Evolutionary conservation across 371 early-diverging fungal genomes (phyloP), one percentile per base, ranked within the genome.

Genomic region (Mortierella sp.): DNA sequence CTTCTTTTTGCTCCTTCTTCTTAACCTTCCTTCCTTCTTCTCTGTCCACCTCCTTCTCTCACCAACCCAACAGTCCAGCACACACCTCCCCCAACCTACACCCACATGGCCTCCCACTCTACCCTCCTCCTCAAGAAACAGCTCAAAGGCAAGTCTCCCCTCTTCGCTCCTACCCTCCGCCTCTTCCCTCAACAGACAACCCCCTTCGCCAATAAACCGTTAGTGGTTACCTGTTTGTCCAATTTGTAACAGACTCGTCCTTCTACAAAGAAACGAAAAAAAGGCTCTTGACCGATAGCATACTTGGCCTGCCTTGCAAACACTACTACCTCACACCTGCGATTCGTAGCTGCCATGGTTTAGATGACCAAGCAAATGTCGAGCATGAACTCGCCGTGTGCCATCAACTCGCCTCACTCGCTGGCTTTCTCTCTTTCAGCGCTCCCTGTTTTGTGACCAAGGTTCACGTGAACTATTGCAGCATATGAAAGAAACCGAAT

Each of bases 71-170:
- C 63, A 43, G 16, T 29, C 56, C 11, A 46, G 48, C 58, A 51
- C 51, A 27, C 70, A 76, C 41, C 14, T 35, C 21, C 38, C 35
- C 48, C 12, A 4, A n/a, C 27, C 41, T 29, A 46, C 56, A 41
- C 41, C 55, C 46, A 44, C 29, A 73, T 74, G 74, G 43, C 78
- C 18, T 56, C 49, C 16, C 80, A 80, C 35, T 80, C 80, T 38
- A 74, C 51, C 12, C 80, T 80, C 29, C 71, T 80, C 18, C 46
- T 80, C 49, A 71, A 75, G 58, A 55, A 71, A 24, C 80, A 80
- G 63, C 80, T 80, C 80, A 75, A 75, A 27, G 80, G 80, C 75
- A 71, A 74, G 75, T 43, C 56, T 24, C 65, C 21, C 24, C 27
- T 58, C 27, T 11, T 21, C 27, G 12, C 27, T 56, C 27, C 32